These are phyloP conservation scores for Pisolithus marmoratus DNA, from an alignment of 768 basidiomycete species.

Conservation along the genomic window DNA sequence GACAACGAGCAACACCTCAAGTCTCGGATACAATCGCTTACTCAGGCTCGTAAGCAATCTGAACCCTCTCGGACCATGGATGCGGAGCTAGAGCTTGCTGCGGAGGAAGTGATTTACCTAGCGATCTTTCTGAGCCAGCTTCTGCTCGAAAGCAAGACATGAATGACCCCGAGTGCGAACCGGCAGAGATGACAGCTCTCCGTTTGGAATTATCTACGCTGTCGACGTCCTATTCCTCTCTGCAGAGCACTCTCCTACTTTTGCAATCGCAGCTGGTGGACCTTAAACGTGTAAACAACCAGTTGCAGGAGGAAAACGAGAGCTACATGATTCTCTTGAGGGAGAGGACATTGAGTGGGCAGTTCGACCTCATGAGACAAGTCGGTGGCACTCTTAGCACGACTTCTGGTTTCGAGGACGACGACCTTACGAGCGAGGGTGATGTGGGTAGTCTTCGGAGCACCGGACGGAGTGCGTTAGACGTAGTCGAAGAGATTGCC, in stretches of 20 bases:
- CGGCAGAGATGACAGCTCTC: constrained; percentile 84
- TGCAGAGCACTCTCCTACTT: constrained; percentile 80
- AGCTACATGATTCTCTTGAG: constrained; percentile 91
- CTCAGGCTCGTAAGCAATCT: constrained; percentile 55
- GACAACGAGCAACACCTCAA: constrained; percentile 93
- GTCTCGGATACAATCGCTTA: constrained; percentile 78
- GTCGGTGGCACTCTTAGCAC: constrained; percentile 45
- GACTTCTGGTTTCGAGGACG: constrained; percentile 36
- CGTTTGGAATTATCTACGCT: constrained; percentile 81
- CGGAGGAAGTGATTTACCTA: constrained; percentile 29
- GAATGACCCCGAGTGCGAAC: constrained; percentile 65
- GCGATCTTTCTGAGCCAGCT: constrained; percentile 17
- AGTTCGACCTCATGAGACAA: constrained; percentile 71
- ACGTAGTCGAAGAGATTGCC: constrained; percentile 50
- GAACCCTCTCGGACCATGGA: constrained; percentile 32
- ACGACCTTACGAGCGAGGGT: constrained; percentile 27
- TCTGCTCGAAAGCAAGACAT: constrained; percentile 39
- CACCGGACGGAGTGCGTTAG: constrained; percentile 51
- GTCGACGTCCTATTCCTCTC: constrained; percentile 75
- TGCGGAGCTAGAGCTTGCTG: constrained; percentile 37
- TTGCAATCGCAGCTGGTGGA: constrained; percentile 82
- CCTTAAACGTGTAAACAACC: constrained; percentile 80
- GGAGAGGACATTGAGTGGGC: constrained; percentile 87
- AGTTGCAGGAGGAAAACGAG: constrained; percentile 93
- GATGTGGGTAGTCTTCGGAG: constrained; percentile 55